Percentiles rank a stretch among this genome's conserved stretches.
Evolutionary conservation across 2,329 filamentous ascomycete species (phyloP).

Genomic region (Penicillium sp.): DNA sequence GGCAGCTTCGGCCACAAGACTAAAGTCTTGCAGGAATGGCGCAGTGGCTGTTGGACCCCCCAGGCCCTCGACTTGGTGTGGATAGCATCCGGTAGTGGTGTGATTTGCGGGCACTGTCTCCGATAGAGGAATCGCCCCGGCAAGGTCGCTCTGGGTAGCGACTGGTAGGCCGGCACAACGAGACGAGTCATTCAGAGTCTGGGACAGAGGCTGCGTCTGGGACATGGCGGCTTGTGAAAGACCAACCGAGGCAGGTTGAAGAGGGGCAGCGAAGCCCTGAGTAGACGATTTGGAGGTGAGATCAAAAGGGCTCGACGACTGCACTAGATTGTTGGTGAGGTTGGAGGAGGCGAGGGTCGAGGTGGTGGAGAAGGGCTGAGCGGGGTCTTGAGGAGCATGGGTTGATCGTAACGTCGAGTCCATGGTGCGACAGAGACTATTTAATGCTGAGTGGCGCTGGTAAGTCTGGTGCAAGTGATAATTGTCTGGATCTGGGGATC

Average conservation of each 20-base stretch:
- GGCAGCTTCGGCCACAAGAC: conserved; percentile 84
- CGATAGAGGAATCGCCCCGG: conserved; percentile 8
- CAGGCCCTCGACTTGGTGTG: conserved; percentile 25
- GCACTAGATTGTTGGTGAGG: conserved; percentile 6
- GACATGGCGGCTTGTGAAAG: conserved; percentile 15
- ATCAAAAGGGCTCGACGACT: conserved; percentile 12
- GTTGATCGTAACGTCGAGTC: conserved; percentile 16
- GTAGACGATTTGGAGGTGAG: conserved; percentile 10
- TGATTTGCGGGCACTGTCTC: conserved; percentile 11
- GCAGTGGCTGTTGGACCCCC: conserved; percentile 47
- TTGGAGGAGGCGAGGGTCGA: conserved; percentile 9
- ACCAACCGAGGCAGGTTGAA: conserved; percentile 13
- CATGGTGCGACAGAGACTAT: conserved; percentile 11
- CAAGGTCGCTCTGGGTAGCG: conserved; percentile 10
- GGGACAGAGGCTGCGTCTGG: conserved; percentile 16
- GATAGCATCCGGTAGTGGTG: conserved; percentile 17
- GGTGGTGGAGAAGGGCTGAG: conserved; percentile 12
- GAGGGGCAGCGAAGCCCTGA: conserved; percentile 16
- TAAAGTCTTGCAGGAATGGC: conserved; percentile 75
- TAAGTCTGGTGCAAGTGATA: neutral
- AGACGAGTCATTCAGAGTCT: conserved; percentile 10
- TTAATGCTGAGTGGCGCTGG: neutral
- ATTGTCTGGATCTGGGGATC: conserved; percentile 2
- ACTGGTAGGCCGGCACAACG: conserved; percentile 6
- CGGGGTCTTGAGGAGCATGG: conserved; percentile 16